Evolutionary conservation across 805 yeast genomes (phyloP), one percentile per base, ranked within the genome.

Genomic region (Candida suzukii): DNA sequence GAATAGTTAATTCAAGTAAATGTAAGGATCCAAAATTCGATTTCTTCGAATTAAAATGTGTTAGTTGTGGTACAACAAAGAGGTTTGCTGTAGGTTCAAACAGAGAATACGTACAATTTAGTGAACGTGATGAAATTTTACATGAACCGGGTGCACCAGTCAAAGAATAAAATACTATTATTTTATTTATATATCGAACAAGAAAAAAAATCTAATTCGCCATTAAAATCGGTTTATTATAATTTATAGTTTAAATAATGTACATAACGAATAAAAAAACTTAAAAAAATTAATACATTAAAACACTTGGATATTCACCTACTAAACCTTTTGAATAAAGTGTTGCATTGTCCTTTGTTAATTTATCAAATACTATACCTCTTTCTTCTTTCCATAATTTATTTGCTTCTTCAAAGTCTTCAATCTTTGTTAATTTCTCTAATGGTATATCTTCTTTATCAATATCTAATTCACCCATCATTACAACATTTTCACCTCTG

Each of bases 401-500:
- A 51, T 76, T 78, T 1, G 93, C 95, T 36, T 69, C 74, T 30
- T 66, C 68, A 57, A 76, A 88, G 29, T 31, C 19, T 3, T 58
- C 76, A 19, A 86, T 69, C 56, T 74, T 77, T 46, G 72, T 67
- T 60, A 79, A 69, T 13, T 65, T 61, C 32, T 69, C 70, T 51
- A 85, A 62, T 40, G 84, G 84, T 46, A 67, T 75, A 55, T 85
- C 95, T 61, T 88, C 96, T 47, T 68, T 74, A 56, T 87, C 95
- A 46, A 88, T 83, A 61, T 90, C 96, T 46, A 91, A 75, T 60
- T 91, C 97, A 18, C 98, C 99, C 58, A 93, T 61, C 79, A 90
- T 76, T 10, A 90, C 93, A 9, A 93, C 93, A 54, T 91, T 91
- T 61, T 93, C 99, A 46, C 99, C 99, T 64, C 99, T 83, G 32